Base-by-base conservation (phyloP, 495 filamentous ascomycete genomes). In the Penicillium maclennaniae region DNA sequence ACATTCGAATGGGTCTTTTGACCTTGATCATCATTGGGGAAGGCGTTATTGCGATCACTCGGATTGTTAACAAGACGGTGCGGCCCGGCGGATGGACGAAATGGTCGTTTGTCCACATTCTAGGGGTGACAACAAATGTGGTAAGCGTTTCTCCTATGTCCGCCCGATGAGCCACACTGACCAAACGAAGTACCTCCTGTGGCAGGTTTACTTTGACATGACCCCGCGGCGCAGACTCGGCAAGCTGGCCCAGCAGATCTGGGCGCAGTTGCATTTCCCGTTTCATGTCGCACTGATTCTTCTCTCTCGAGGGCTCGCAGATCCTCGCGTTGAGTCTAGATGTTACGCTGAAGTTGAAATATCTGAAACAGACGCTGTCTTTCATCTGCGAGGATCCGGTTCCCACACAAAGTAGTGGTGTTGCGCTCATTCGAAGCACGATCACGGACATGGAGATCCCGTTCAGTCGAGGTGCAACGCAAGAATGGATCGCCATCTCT, bases 201-300 rank as follows among this genome's bases (percentile, higher is more conserved):
- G 81, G 74, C 84, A 87, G 70, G 75, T 84, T 47, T 89, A 91
- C 67, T 88, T 85, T 52, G 86, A 89, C 63, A 75, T 73, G n/a
- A 65, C 68, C 16, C 67, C 70, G 39, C 59, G 63, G 40, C 50
- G 49, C n/a, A 50, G 46, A 38, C 60, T 72, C 50, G 80, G 81
- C 27, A 81, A 75, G 28, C 69, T 84, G 51, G 73, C 69, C 21
- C 82, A 85, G 53, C 80, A 84, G 54, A 63, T 81, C 19, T 88
- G 86, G 87, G 74, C 80, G 4, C 73, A 83, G 53, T 65, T 85
- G 1, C 87, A 89, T 69, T 85, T 87, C 61, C 85, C 85, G 9
- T 83, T 88, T 57, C 85, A 90, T 62, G 69, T 87, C 8, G 70
- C 79, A 1, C 72, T 88, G 26, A 80, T 86, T 31, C 77, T 87